Percentiles rank a stretch among this genome's conserved stretches.
Conservation (phyloP, 2,329 filamentous ascomycete species). For the Chrysosporium keratinophilum region DNA sequence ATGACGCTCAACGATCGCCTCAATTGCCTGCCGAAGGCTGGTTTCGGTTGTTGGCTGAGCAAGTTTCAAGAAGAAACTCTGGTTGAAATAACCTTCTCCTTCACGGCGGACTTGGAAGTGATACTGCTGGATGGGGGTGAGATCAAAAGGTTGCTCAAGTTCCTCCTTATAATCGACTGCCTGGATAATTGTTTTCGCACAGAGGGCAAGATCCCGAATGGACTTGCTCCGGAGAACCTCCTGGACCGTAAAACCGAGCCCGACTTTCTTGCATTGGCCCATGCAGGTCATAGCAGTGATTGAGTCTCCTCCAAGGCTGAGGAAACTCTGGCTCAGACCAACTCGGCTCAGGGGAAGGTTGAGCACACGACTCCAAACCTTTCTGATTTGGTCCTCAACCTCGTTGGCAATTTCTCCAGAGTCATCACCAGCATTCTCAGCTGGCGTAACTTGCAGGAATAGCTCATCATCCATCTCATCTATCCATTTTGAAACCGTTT, state of each 20-base stretch:
- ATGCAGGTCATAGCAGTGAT: constrained; percentile 44
- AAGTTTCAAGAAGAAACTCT: constrained; percentile 20
- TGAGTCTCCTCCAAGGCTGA: constrained; percentile 40
- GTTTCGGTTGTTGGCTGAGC: constrained; percentile 2
- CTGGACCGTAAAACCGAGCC: constrained; percentile 39
- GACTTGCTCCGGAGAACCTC: constrained; percentile 41
- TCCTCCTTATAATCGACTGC: constrained; percentile 23
- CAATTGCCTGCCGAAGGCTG: constrained; percentile 13
- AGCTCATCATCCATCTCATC: constrained; percentile 23
- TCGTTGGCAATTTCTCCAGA: constrained; percentile 16
- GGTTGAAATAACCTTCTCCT: constrained; percentile 20
- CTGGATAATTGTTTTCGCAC: constrained; percentile 24
- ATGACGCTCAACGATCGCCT: constrained; percentile 17
- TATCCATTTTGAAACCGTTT: constrained; percentile 30
- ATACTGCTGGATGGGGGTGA: constrained; percentile 22
- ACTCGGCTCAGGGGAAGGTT: constrained; percentile 29
- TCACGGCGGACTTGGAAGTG: constrained; percentile 16
- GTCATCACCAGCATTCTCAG: constrained; percentile 1
- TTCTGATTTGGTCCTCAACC: constrained; percentile 25
- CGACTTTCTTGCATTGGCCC: constrained; percentile 38
- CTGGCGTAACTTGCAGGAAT: constrained; percentile 16
- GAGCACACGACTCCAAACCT: constrained; percentile 33
- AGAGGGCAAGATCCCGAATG: constrained; percentile 30
- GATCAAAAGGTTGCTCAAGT: constrained; percentile 17
- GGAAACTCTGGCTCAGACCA: constrained; percentile 31